A percentile compares a stretch with the other conserved stretches of the same genome.
Evolutionary conservation across 139 green algal species (phyloP).

Genomic region (Choricystis sp.): DNA sequence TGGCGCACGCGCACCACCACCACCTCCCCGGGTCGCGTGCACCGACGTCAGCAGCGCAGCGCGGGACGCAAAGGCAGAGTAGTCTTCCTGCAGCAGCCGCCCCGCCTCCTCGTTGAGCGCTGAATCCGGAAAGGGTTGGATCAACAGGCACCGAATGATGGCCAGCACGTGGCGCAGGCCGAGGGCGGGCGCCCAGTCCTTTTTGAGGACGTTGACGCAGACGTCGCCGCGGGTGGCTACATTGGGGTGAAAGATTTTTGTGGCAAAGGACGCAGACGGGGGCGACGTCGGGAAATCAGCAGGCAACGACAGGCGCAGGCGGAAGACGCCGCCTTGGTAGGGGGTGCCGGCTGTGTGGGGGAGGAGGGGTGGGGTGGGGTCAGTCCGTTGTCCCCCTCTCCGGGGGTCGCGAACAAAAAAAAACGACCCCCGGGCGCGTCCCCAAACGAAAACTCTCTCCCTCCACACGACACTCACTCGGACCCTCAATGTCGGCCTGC

Average conservation of each 20-base stretch:
- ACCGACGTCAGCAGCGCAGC: conserved; percentile 83
- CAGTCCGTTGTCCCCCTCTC: neutral
- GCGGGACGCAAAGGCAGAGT: conserved; percentile 67
- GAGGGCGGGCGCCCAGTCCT: conserved; percentile 73
- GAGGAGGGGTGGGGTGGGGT: neutral
- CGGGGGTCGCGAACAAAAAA: neutral
- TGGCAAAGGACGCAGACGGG: conserved; percentile 67
- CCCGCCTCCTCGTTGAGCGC: conserved; percentile 96
- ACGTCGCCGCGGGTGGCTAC: conserved; percentile 79
- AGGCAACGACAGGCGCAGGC: conserved; percentile 52
- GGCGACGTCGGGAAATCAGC: conserved; percentile 42
- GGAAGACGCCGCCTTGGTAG: conserved; percentile 76
- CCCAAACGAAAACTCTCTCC: too few species aligned
- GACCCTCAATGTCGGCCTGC: conserved; percentile 70
- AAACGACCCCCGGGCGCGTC: too few species aligned
- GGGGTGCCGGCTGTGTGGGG: conserved; percentile 55
- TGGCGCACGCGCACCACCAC: conserved; percentile 9
- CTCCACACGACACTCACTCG: conserved; percentile 20
- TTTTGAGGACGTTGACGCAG: conserved; percentile 96
- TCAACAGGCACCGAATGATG: conserved; percentile 88
- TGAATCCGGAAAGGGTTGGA: conserved; percentile 90
- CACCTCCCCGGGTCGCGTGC: conserved; percentile 31
- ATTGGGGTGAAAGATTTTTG: conserved; percentile 97
- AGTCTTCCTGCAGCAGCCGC: conserved; percentile 80
- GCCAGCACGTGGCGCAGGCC: conserved; percentile 73